Evolutionary conservation across 2,329 filamentous ascomycete species (phyloP).

Genomic region (Alternaria sp.): DNA sequence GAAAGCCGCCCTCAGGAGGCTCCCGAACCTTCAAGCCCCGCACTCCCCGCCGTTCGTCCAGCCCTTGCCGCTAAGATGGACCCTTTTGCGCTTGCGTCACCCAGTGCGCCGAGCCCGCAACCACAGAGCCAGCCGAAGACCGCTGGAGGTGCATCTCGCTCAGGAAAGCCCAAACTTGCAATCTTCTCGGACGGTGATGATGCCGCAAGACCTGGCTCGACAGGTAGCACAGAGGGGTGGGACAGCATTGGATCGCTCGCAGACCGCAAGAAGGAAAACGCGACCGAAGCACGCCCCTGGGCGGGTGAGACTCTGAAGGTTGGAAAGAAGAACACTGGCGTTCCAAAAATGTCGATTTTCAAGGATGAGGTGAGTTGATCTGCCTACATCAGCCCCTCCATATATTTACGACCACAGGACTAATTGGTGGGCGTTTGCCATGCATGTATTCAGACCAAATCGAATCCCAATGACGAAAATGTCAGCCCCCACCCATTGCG

Average conservation of each 20-base stretch:
- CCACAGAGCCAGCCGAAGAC: constrained; percentile 58
- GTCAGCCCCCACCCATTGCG: constrained; percentile 69
- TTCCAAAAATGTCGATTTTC: constrained; percentile 89
- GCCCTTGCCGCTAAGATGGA: constrained; percentile 87
- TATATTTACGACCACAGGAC: constrained; percentile 71
- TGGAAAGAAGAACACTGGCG: constrained; percentile 79
- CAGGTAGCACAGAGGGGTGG: constrained; percentile 78
- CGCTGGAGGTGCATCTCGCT: constrained; percentile 65
- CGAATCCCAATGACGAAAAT: constrained; percentile 46
- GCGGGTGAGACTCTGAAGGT: constrained; percentile 88
- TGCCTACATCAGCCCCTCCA: constrained; percentile 48
- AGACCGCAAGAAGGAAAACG: constrained; percentile 94
- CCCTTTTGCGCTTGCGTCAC: constrained; percentile 68
- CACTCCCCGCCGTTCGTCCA: constrained; percentile 81
- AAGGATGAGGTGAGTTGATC: constrained; percentile 86
- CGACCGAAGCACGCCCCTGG: constrained; percentile 87
- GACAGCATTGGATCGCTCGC: constrained; percentile 87
- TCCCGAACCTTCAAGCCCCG: constrained; percentile 81
- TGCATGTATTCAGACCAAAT: constrained; percentile 63
- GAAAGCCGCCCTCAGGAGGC: constrained; percentile 70
- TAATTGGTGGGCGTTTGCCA: constrained; percentile 72
- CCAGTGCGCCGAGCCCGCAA: constrained; percentile 71
- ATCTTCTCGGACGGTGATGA: constrained; percentile 85
- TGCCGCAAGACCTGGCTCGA: constrained; percentile 62
- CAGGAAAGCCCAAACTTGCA: constrained; percentile 80